Conservation (phyloP, 2,329 filamentous ascomycete genomes). For the Fusarium tuaranense region DNA sequence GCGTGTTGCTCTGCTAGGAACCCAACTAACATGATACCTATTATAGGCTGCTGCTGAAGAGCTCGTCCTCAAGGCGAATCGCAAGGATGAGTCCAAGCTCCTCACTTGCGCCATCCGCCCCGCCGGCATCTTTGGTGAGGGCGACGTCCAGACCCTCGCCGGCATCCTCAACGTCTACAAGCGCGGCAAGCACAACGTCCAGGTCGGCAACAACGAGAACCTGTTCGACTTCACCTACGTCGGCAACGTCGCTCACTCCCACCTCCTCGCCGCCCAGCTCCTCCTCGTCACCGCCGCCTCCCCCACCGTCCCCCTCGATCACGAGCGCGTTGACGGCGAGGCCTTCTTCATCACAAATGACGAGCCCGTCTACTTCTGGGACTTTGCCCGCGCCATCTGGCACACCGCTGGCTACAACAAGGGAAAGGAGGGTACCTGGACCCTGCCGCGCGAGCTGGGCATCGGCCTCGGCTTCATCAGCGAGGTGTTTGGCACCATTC, state of each 20-base stretch:
- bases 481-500: slow-evolving; percentile 63
- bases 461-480: slow-evolving; percentile 63
- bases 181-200: slow-evolving; percentile 77
- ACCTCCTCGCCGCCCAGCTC: slow-evolving; percentile 82
- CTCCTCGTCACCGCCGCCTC: slow-evolving; percentile 71
- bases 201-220: slow-evolving; percentile 79
- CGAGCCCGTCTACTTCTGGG: slow-evolving; percentile 90
- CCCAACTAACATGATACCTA: not conserved
- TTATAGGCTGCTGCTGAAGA: slow-evolving; percentile 81
- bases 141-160: slow-evolving; percentile 81
- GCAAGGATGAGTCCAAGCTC: slow-evolving; percentile 67
- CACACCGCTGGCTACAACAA: slow-evolving; percentile 64
- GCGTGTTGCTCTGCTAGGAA: not conserved
- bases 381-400: slow-evolving; percentile 86
- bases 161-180: slow-evolving; percentile 79
- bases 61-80: slow-evolving; percentile 82
- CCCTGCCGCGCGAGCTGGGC: slow-evolving; percentile 64
- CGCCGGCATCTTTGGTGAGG: slow-evolving; percentile 90
- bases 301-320: slow-evolving; percentile 73
- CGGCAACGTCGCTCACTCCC: slow-evolving; percentile 77
- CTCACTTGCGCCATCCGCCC: slow-evolving; percentile 86
- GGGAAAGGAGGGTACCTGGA: slow-evolving; percentile 67
- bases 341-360: slow-evolving; percentile 94
- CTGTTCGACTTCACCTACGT: slow-evolving; percentile 75
- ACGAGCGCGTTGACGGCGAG: slow-evolving; percentile 84